These are phyloP conservation scores for Leucocoprinus leucothites DNA, from an alignment of 768 basidiomycete genomes.

Conservation along the genomic window DNA sequence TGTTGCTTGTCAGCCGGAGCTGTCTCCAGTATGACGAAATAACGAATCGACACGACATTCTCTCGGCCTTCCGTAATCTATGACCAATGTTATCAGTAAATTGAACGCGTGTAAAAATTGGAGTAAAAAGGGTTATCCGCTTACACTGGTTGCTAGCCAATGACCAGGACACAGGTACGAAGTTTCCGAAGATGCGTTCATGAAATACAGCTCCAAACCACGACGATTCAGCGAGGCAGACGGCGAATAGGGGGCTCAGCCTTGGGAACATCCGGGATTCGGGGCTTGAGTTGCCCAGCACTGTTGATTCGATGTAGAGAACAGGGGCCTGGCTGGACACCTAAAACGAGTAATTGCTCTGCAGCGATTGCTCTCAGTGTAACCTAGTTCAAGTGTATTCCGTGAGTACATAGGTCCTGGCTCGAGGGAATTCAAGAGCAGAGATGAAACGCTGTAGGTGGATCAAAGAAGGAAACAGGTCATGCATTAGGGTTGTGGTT, in stretches of 20 bases:
- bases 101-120: neutral
- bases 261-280: conserved; percentile 1
- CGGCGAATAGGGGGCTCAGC: neutral
- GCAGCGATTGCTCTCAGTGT: neutral
- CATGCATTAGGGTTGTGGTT: conserved; percentile 12
- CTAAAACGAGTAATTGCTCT: neutral
- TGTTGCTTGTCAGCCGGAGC: neutral
- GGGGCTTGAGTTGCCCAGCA: neutral
- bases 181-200: neutral
- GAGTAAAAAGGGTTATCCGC: neutral
- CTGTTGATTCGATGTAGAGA: neutral
- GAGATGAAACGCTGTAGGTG: neutral
- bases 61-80: neutral
- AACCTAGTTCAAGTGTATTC: neutral
- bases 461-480: conserved; percentile 3
- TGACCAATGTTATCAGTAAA: neutral
- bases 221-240: conserved; percentile 4
- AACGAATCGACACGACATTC: neutral
- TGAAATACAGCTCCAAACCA: conserved; percentile 4
- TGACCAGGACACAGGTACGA: neutral
- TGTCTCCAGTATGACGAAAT: neutral
- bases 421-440: neutral
- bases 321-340: neutral
- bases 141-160: neutral
- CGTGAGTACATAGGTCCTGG: neutral